Evolutionary conservation across 179 eudicot genomes (phyloP).

Genomic region (Heliamphora pulchella): DNA sequence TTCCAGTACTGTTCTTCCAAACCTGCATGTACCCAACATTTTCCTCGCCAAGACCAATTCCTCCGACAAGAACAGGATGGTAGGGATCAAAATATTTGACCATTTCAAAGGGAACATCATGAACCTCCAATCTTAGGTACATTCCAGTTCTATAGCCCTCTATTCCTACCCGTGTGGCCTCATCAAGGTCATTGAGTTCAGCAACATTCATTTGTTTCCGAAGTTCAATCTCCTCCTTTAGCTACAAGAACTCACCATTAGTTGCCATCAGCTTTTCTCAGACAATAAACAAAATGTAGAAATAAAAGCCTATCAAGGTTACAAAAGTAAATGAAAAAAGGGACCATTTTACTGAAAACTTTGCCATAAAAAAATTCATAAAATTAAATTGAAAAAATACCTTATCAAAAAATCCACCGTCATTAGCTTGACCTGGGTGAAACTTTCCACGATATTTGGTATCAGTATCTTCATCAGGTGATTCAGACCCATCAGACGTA

Average conservation of each 20-base stretch:
- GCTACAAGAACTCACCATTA: conserved; percentile 34
- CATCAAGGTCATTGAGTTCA: conserved; percentile 89
- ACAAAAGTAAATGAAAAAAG: not conserved
- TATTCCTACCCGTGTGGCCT: conserved; percentile 69
- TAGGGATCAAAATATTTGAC: conserved; percentile 92
- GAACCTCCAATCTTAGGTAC: conserved; percentile 80
- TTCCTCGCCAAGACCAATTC: conserved; percentile 82
- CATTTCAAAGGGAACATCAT: conserved; percentile 87
- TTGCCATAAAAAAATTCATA: not conserved
- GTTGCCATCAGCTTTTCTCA: not conserved
- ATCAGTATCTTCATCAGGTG: conserved; percentile 56
- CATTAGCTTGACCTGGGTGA: conserved; percentile 38
- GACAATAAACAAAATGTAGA: not conserved
- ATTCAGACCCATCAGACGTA: conserved; percentile 54
- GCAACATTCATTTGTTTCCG: conserved; percentile 72
- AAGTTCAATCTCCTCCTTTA: conserved; percentile 86
- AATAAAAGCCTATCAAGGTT: not conserved
- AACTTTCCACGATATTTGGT: conserved; percentile 33
- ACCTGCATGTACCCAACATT: conserved; percentile 99
- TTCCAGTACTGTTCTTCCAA: not conserved
- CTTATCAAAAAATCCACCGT: conserved; percentile 65
- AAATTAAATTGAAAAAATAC: conserved; percentile 29
- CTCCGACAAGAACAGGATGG: conserved; percentile 92
- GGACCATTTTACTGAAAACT: not conserved
- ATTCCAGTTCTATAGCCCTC: conserved; percentile 89